Evolutionary conservation across 106 monocot genomes (phyloP).

Genomic region (Apostasia ramifera): DNA sequence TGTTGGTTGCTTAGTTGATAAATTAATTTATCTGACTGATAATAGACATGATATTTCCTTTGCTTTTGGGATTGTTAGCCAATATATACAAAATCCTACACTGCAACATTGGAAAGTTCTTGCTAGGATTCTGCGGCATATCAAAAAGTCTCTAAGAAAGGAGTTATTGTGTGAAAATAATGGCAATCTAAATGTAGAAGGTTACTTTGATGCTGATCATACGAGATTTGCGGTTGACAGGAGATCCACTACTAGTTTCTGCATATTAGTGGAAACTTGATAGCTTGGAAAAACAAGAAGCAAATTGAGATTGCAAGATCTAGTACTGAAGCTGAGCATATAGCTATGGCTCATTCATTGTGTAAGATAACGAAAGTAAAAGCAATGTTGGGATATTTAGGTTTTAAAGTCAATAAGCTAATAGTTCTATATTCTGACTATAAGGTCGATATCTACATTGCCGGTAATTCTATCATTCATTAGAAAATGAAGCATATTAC

Average conservation of each 20-base stretch:
- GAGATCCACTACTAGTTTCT: not conserved
- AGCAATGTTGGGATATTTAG: no score
- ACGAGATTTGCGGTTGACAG: not conserved
- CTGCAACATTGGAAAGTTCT: not conserved
- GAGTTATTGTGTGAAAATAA: not conserved
- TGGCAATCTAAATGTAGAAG: not conserved
- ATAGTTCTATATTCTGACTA: no score
- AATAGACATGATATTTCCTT: not conserved
- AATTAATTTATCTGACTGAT: not conserved
- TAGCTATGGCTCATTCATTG: no score
- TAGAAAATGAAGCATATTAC: no score
- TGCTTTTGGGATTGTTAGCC: not conserved
- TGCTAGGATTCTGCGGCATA: not conserved
- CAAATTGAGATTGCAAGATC: not conserved
- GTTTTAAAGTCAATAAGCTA: no score
- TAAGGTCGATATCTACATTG: no score
- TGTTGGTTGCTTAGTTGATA: not conserved
- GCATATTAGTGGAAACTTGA: not conserved
- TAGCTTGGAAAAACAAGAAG: not conserved
- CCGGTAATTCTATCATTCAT: no score
- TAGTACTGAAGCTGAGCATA: not conserved
- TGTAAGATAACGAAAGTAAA: no score
- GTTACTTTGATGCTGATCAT: not conserved
- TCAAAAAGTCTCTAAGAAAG: not conserved
- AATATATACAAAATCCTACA: not conserved